These are phyloP conservation scores for Pythium angustatum DNA, from an alignment of 352 stramenopile genomes.

Conservation along the genomic window DNA sequence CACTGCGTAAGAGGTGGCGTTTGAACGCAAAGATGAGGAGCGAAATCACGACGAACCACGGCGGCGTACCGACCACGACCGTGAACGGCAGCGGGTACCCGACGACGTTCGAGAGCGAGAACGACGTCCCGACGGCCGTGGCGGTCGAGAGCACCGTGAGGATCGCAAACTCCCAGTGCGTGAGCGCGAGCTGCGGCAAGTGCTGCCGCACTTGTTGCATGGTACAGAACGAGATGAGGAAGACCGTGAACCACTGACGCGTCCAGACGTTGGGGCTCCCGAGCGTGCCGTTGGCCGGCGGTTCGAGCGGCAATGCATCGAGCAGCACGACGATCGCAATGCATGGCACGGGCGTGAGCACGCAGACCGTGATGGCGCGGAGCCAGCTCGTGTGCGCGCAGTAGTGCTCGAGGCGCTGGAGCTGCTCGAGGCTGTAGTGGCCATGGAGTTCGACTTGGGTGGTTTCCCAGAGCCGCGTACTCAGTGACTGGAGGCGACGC, in stretches of 20 bases:
- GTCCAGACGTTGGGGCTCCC: conserved; percentile 1
- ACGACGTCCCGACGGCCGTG: neutral
- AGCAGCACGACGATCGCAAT: conserved; percentile 1
- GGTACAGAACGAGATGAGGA: neutral
- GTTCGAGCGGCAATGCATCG: conserved; percentile 10
- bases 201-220: conserved; percentile 4
- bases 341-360: conserved; percentile 12
- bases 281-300: neutral
- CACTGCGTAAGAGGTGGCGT: neutral
- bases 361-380: neutral
- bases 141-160: neutral
- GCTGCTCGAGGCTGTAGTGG: conserved; percentile 16
- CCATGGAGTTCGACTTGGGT: conserved; percentile 21
- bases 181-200: neutral
- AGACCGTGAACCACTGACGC: neutral
- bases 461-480: conserved; percentile 6
- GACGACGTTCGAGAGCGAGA: neutral
- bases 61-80: neutral
- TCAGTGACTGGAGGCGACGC: neutral
- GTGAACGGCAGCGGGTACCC: conserved; percentile 23
- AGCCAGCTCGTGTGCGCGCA: neutral
- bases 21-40: neutral
- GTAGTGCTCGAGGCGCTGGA: conserved; percentile 11
- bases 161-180: neutral
- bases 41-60: conserved; percentile 9